Base-by-base conservation (phyloP, 768 basidiomycete species). In the Tylopilus vinaceipallidus region DNA sequence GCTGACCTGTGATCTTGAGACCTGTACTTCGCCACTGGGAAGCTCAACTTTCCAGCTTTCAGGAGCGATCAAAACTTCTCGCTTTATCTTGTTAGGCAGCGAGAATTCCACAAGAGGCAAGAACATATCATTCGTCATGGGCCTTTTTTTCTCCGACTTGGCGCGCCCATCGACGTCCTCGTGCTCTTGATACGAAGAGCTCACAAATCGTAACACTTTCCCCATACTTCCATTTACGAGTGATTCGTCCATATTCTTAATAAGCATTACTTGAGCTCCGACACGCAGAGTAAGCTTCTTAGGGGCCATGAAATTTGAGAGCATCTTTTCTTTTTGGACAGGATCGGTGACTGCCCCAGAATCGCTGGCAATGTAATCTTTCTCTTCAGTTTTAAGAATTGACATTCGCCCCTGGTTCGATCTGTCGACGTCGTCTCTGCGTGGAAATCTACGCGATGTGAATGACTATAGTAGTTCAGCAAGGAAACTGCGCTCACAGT, bases 201-300 rank as follows among this genome's bases (percentile, higher is more conserved):
- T 83, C 29, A 73, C 71, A 66, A 99, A 99, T 4, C 80, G 78
- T 24, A 87, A 59, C 17, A 99, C 79, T 35, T 81, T 83, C 9
- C 97, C 97, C 78, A 97, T 88, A 48, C 85, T 91, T 2, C 97
- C 97, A 61, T 99, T 99, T 38, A 98, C 97, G 8, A 98, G 79
- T 3, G 75, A 80, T 26, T 94, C 92, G 58, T 95, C 91, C 45
- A 87, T 72, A 62, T 98, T 98, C 74, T 98, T 98, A 69, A 93
- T 91, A 27, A 97, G 76, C 94, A 97, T 98, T 34, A 91, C 89
- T 68, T 98, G 95, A 7, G 91, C 86, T 48, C 86, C 84, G 23
- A 85, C 61, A 40, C 91, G 88, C 26, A 99, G 77, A 0, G 64
- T 60, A n/a, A 99, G 77, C 6, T 49, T 58, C 47, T 75, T 67